Conservation (phyloP, 2,329 filamentous ascomycete genomes). For the Diplodia corticola region DNA sequence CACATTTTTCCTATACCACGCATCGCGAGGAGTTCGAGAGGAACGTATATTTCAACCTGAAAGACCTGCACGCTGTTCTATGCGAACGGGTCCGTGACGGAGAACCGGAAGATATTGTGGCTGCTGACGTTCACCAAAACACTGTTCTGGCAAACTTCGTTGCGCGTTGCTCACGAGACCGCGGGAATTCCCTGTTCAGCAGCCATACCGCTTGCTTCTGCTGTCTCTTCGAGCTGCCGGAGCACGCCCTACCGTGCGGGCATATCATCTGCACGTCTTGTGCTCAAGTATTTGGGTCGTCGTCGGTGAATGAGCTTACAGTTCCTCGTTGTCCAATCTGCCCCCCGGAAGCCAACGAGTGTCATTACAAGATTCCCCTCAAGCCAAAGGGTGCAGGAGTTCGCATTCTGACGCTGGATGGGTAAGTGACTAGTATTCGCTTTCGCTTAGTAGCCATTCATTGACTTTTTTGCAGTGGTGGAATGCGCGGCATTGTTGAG, state of each 20-base stretch:
- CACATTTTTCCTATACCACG: conserved; percentile 37
- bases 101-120: conserved; percentile 26
- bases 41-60: conserved; percentile 30
- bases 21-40: conserved; percentile 32
- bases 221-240: conserved; percentile 47
- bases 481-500: conserved; percentile 49
- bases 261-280: conserved; percentile 50
- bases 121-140: conserved; percentile 32
- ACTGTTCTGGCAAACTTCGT: conserved; percentile 39
- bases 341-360: conserved; percentile 21
- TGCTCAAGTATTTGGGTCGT: conserved; percentile 36
- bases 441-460: background rate
- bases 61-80: conserved; percentile 25
- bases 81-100: background rate
- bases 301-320: conserved; percentile 20
- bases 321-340: conserved; percentile 39
- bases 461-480: conserved; percentile 38
- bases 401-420: conserved; percentile 45
- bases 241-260: conserved; percentile 48
- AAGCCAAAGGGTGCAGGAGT: conserved; percentile 42
- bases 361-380: conserved; percentile 30
- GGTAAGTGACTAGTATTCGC: conserved; percentile 32
- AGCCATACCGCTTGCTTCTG: conserved; percentile 51
- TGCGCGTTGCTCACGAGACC: conserved; percentile 24
- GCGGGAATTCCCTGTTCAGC: conserved; percentile 29